These are phyloP conservation scores for Pyrus pyrifolia DNA, from an alignment of 306 rosid genomes.

Conservation along the genomic window DNA sequence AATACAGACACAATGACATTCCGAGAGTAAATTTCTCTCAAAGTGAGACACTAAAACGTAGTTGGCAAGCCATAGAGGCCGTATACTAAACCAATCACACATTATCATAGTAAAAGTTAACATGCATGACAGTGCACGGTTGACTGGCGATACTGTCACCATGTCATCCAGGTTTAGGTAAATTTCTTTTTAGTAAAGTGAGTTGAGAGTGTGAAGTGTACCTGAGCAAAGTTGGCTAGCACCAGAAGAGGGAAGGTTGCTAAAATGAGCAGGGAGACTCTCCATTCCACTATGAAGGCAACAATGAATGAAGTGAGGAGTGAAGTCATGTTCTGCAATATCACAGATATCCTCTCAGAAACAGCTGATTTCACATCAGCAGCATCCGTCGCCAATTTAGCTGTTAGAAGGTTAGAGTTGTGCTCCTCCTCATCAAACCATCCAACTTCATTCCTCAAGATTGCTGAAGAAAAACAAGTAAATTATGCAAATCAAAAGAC, in stretches of 20 bases:
- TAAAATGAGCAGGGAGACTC: conserved; percentile 88
- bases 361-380: conserved; percentile 96
- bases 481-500: background rate
- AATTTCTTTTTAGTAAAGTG: background rate
- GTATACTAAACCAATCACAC: no score
- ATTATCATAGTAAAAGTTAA: no score
- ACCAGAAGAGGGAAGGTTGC: conserved; percentile 92
- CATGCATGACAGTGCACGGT: background rate
- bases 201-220: conserved; percentile 13
- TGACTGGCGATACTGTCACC: background rate
- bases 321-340: conserved; percentile 91
- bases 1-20: no score
- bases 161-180: background rate
- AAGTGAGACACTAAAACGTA: no score
- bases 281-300: conserved; percentile 98
- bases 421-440: conserved; percentile 99
- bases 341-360: conserved; percentile 94
- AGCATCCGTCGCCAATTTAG: conserved; percentile 85
- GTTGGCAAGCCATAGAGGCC: no score
- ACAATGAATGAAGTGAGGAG: conserved; percentile 95
- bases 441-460: conserved; percentile 94
- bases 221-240: conserved; percentile 98
- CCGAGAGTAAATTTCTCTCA: no score
- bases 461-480: conserved; percentile 36
- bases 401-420: conserved; percentile 88